Conservation (phyloP, 2,329 filamentous ascomycete genomes). For the Botrytis sinoallii region DNA sequence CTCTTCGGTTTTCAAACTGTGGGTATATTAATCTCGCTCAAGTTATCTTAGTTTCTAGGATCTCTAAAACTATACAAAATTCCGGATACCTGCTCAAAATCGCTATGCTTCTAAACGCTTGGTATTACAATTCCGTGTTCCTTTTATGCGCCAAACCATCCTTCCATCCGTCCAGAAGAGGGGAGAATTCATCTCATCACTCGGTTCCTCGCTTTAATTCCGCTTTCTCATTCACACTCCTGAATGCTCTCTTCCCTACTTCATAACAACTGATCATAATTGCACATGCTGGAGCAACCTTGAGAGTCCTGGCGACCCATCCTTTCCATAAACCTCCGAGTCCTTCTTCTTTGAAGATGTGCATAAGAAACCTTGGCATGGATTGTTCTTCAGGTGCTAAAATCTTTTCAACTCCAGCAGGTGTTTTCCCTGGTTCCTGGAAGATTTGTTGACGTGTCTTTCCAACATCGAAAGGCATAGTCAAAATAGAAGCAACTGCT, state of each 20-base stretch:
- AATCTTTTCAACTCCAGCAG: constrained; percentile 39
- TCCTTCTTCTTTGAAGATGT: constrained; percentile 88
- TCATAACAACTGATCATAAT: constrained; percentile 99
- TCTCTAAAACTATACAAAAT: constrained; percentile 23
- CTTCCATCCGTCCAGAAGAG: not conserved
- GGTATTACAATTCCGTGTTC: constrained; percentile 13
- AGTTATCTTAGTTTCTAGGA: constrained; percentile 13
- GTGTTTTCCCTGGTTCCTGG: constrained; percentile 48
- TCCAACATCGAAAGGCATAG: constrained; percentile 94
- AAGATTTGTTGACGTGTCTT: constrained; percentile 92
- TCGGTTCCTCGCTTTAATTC: constrained; percentile 30
- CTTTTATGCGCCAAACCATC: constrained; percentile 1
- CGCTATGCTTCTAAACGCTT: constrained; percentile 30
- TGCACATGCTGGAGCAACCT: constrained; percentile 92
- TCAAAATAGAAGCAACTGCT: constrained; percentile 79
- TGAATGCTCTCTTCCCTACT: constrained; percentile 85
- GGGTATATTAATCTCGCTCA: not conserved
- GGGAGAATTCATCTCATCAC: constrained; percentile 23
- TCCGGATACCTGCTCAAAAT: constrained; percentile 23
- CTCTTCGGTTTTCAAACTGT: not conserved
- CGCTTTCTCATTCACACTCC: constrained; percentile 62
- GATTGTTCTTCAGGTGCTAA: constrained; percentile 67
- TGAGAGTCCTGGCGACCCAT: constrained; percentile 87
- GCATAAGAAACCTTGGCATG: constrained; percentile 81
- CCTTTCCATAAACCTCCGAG: constrained; percentile 79